These are phyloP conservation scores for Amaranthus palmeri DNA, from an alignment of 148 eudicot species.

Conservation along the genomic window DNA sequence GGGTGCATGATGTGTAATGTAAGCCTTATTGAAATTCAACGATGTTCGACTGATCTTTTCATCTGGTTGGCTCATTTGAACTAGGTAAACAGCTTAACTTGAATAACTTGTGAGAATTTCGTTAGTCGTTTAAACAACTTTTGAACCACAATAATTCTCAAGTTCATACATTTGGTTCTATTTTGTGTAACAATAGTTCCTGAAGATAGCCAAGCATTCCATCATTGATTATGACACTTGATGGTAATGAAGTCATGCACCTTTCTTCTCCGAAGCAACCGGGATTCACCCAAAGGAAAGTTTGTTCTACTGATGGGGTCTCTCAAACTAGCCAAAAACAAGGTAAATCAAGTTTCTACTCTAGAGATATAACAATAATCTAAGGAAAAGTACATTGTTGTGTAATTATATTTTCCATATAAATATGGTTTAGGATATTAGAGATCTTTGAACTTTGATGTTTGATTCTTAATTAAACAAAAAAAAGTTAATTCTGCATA, in stretches of 20 bases:
- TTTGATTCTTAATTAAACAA: too few species aligned
- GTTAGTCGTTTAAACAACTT: slow-evolving; percentile 26
- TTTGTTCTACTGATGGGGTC: not conserved
- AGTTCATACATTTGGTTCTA: slow-evolving; percentile 40
- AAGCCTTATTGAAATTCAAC: slow-evolving; percentile 23
- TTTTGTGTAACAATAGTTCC: slow-evolving; percentile 52
- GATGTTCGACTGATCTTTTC: slow-evolving; percentile 18
- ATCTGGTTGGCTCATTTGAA: slow-evolving; percentile 32
- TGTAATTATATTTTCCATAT: too few species aligned
- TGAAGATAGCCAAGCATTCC: slow-evolving; percentile 40
- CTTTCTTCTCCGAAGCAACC: slow-evolving; percentile 34
- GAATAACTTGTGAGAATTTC: not conserved
- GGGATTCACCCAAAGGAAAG: slow-evolving; percentile 22
- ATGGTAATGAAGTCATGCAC: slow-evolving; percentile 15
- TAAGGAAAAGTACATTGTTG: too few species aligned
- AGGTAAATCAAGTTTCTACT: not conserved
- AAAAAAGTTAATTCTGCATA: too few species aligned
- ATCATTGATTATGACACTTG: slow-evolving; percentile 34
- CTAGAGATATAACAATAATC: too few species aligned
- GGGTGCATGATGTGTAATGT: slow-evolving; percentile 32
- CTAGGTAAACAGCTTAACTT: slow-evolving; percentile 15
- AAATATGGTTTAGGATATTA: too few species aligned
- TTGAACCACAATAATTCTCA: slow-evolving; percentile 16
- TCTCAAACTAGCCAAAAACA: not conserved
- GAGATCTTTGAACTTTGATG: too few species aligned